These are phyloP conservation scores for Haplosporangium sp. DNA, from an alignment of 371 early-diverging fungal species.

Conservation along the genomic window DNA sequence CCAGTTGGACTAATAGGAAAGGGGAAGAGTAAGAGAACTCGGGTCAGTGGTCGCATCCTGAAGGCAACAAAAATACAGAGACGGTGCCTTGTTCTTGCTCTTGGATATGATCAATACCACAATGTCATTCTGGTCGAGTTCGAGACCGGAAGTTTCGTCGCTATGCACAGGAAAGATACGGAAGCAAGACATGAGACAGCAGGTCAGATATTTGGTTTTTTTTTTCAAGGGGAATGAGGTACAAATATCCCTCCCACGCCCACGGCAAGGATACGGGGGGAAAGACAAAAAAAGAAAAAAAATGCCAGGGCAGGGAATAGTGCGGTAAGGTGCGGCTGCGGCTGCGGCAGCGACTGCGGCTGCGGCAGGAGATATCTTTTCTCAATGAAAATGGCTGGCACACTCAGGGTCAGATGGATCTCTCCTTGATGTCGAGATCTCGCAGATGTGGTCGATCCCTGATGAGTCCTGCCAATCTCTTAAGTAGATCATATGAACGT, in stretches of 20 bases:
- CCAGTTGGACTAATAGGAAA: constrained; percentile 72
- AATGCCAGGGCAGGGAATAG: constrained; percentile 3
- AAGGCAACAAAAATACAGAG: neutral
- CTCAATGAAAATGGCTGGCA: too few species aligned
- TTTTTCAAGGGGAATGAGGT: neutral
- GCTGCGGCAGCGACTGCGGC: too few species aligned
- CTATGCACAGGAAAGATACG: constrained; percentile 18
- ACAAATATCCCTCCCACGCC: too few species aligned
- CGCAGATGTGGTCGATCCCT: too few species aligned
- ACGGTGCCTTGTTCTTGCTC: too few species aligned
- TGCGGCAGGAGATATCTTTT: neutral
- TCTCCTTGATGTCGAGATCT: too few species aligned
- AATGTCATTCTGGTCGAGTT: constrained; percentile 51
- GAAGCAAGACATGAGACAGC: neutral
- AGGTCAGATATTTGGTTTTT: neutral
- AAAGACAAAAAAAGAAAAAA: neutral
- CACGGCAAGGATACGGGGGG: neutral
- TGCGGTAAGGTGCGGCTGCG: too few species aligned
- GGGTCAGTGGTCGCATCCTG: neutral
- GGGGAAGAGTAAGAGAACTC: neutral
- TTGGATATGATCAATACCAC: constrained; percentile 31
- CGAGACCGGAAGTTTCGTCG: constrained; percentile 37
- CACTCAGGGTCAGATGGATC: too few species aligned
- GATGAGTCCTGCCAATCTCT: too few species aligned
- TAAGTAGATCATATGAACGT: too few species aligned